phyloP scores from a whole-genome alignment of 345 rosid species.

The Hibiscus mutabilis region DNA sequence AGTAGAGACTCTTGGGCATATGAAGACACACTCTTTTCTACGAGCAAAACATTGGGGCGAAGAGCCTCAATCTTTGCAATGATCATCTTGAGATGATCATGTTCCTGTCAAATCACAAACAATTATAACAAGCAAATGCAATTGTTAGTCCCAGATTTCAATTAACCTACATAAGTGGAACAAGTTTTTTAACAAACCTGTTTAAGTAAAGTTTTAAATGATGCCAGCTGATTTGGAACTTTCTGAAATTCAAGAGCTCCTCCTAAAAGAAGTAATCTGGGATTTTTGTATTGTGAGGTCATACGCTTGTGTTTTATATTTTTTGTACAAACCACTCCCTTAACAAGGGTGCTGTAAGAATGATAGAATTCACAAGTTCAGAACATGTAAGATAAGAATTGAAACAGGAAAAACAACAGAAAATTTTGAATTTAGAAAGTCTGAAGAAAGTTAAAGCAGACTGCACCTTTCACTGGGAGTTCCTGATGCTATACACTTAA shows the following conservation, averaged over 20 bases:
- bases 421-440: not conserved
- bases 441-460: not conserved
- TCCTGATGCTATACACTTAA: conserved; percentile 88
- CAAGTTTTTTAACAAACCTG: conserved; percentile 46
- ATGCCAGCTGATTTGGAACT: conserved; percentile 76
- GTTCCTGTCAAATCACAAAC: conserved; percentile 52
- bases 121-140: not conserved
- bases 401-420: not conserved
- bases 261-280: conserved; percentile 76
- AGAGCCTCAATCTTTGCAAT: conserved; percentile 78
- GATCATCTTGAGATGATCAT: conserved; percentile 76
- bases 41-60: conserved; percentile 87
- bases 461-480: conserved; percentile 73
- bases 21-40: conserved; percentile 95
- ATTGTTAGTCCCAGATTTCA: not conserved
- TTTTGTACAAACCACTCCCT: conserved; percentile 94
- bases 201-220: conserved; percentile 74
- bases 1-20: conserved; percentile 74
- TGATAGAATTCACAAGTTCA: conserved; percentile 15
- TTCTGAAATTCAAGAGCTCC: conserved; percentile 92
- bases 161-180: conserved; percentile 1
- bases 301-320: conserved; percentile 97
- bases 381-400: not conserved
- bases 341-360: conserved; percentile 58
- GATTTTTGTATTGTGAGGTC: conserved; percentile 88